Base-by-base conservation (phyloP, 768 basidiomycete species). In the Mycena belliarum region DNA sequence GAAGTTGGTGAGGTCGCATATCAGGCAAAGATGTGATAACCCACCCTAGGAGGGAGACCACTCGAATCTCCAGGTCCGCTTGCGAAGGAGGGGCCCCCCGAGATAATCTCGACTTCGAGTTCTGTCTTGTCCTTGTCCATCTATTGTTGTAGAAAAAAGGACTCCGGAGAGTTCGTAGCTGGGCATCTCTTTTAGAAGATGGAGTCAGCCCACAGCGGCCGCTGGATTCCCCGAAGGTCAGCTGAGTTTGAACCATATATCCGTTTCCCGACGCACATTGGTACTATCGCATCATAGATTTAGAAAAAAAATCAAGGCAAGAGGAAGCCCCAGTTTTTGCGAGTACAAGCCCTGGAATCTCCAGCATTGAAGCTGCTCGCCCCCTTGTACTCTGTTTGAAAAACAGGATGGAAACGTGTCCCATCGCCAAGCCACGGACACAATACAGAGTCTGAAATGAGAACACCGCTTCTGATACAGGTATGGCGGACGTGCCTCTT, bases 221-320 rank as follows among this genome's bases (percentile, higher is more conserved):
- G 37, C 8, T 32, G 41, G 4, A 50, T 32, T 52, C 50, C 50
- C 50, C 50, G 50, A 42, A 42, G 50, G 50, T 41, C 20, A 41
- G 24, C 50, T 42, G 33, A 52, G 2, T 43, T 40, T 50, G 38
- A 21, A 23, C 14, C 28, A 41, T 12, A 32, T 32, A n/a, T n/a
- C n/a, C n/a, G n/a, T n/a, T 12, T 32, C 12, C 12, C 29, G 29
- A 32, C 29, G 12, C 29, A 6, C 29, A 32, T n/a, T n/a, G n/a
- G n/a, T n/a, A n/a, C n/a, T n/a, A n/a, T n/a, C n/a, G n/a, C n/a
- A n/a, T n/a, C n/a, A n/a, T n/a, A n/a, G n/a, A n/a, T n/a, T n/a
- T 12, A 32, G 29, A 32, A 32, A 12, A 32, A 32, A 6, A 32
- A 32, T 32, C 29, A 6, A 32, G 29, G 29, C 6, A 32, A 32